Evolutionary conservation across 306 rosid species (phyloP).

Genomic region (Erythrophleum fordii): DNA sequence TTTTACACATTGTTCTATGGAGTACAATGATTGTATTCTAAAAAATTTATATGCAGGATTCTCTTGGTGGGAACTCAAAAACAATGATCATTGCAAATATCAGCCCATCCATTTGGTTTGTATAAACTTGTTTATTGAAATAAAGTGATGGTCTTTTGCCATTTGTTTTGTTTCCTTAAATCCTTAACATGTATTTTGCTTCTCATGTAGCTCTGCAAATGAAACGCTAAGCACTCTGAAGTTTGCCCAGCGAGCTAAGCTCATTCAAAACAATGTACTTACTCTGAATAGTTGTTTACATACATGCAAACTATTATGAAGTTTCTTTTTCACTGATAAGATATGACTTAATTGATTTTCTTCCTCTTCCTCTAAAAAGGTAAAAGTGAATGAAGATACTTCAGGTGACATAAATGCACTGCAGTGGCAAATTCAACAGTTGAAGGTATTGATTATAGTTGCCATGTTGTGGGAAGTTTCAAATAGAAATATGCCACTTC

Average conservation of each 20-base stretch:
- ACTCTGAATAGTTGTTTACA: conserved; percentile 15
- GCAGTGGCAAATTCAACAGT: conserved; percentile 85
- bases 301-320: neutral
- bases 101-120: conserved; percentile 94
- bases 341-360: conserved; percentile 34
- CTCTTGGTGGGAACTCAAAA: conserved; percentile 98
- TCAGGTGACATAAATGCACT: conserved; percentile 86
- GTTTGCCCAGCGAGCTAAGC: conserved; percentile 99
- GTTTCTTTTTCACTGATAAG: neutral
- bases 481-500: conserved; percentile 19
- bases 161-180: conserved; percentile 15
- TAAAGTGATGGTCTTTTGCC: conserved; percentile 23
- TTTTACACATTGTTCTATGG: conserved; percentile 27
- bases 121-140: conserved; percentile 39
- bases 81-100: conserved; percentile 92
- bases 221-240: conserved; percentile 96
- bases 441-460: conserved; percentile 66
- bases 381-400: conserved; percentile 95
- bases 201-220: conserved; percentile 72
- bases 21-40: conserved; percentile 23
- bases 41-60: conserved; percentile 71
- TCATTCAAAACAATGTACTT: conserved; percentile 91
- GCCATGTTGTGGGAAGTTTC: conserved; percentile 36
- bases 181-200: conserved; percentile 40
- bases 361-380: conserved; percentile 49